These are phyloP conservation scores for Pythium brassicae DNA, from an alignment of 352 stramenopile genomes.

Conservation along the genomic window DNA sequence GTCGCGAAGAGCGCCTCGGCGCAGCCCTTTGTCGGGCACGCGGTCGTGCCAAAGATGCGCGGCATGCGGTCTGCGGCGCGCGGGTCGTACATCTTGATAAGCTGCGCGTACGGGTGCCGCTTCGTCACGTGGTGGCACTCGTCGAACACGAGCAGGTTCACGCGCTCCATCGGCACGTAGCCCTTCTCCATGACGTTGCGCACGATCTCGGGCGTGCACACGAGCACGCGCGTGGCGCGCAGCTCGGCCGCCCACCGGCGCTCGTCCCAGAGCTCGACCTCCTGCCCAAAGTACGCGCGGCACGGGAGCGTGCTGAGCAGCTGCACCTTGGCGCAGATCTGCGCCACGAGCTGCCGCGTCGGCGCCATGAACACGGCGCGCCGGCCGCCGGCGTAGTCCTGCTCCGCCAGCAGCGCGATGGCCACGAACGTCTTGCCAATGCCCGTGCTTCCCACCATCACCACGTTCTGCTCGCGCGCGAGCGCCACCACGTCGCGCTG, in stretches of 20 bases:
- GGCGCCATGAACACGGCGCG: constrained; percentile 81
- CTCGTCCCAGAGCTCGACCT: constrained; percentile 59
- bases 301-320: constrained; percentile 54
- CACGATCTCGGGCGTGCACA: constrained; percentile 86
- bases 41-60: constrained; percentile 84
- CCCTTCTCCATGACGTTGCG: constrained; percentile 81
- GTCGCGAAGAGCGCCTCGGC: constrained; percentile 62
- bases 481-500: constrained; percentile 66
- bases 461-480: constrained; percentile 69
- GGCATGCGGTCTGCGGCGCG: constrained; percentile 29
- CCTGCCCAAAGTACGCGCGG: constrained; percentile 44
- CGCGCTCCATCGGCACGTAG: constrained; percentile 68
- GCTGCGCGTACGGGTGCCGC: constrained; percentile 85
- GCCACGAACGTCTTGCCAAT: constrained; percentile 86
- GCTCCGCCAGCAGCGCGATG: constrained; percentile 68
- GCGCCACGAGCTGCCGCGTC: constrained; percentile 75
- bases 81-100: constrained; percentile 82
- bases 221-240: constrained; percentile 57
- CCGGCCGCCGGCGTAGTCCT: constrained; percentile 59
- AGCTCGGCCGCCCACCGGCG: constrained; percentile 59
- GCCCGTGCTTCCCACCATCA: constrained; percentile 80
- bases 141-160: constrained; percentile 88
- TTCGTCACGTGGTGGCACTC: constrained; percentile 89
- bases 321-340: constrained; percentile 74
- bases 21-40: constrained; percentile 68